A percentile compares a stretch with the other conserved stretches of the same genome.
Conservation (phyloP, 768 basidiomycete species). For the Lactarius sp. region DNA sequence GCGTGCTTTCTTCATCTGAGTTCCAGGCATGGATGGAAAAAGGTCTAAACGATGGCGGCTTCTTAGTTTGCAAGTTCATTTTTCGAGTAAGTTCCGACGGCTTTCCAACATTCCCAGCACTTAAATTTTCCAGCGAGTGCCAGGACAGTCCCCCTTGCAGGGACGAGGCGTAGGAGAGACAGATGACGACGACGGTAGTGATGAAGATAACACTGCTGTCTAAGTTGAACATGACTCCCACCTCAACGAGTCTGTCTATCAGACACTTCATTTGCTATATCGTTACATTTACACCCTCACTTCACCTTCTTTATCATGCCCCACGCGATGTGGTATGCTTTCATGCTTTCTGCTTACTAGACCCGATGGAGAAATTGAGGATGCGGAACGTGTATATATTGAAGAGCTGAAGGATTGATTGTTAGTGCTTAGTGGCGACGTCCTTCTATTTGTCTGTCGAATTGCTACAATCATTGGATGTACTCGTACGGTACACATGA, state of each 20-base stretch:
- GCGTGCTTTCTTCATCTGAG: constrained; percentile 7
- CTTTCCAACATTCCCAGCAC: neutral
- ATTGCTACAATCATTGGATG: neutral
- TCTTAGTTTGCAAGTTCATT: constrained; percentile 79
- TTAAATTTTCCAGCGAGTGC: constrained; percentile 43
- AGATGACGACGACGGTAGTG: neutral
- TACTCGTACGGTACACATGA: constrained; percentile 10
- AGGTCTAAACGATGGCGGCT: constrained; percentile 64
- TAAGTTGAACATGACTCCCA: neutral
- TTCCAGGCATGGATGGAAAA: constrained; percentile 66
- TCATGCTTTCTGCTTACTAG: neutral
- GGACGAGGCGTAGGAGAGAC: neutral
- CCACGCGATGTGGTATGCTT: neutral
- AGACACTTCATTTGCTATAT: neutral
- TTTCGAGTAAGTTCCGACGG: constrained; percentile 54
- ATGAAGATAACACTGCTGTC: neutral
- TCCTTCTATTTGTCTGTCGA: neutral
- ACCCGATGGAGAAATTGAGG: too few relatives aligned
- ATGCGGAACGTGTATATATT: neutral
- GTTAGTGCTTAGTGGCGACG: neutral
- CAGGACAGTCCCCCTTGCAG: constrained; percentile 45
- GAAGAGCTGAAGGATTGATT: neutral
- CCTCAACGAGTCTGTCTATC: neutral
- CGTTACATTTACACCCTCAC: neutral
- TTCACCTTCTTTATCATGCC: neutral